A percentile compares a stretch with the other conserved stretches of the same genome.
These are phyloP conservation scores for Podaxis carcinomalis DNA, from an alignment of 768 basidiomycete genomes.

Conservation along the genomic window DNA sequence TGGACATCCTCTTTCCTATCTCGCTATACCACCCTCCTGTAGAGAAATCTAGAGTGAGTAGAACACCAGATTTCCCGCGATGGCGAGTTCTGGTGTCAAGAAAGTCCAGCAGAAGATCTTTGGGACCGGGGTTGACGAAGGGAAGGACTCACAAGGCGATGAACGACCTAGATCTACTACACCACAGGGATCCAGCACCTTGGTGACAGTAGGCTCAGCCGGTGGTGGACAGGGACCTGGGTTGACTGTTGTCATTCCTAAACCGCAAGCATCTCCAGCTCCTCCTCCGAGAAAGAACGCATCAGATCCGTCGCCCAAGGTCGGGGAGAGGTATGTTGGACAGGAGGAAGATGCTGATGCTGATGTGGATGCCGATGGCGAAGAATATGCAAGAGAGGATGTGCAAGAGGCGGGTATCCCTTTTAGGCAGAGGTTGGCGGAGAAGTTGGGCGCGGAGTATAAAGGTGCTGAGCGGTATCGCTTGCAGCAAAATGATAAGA, in stretches of 20 bases:
- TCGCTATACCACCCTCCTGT: too few species aligned
- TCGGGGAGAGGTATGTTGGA: background rate
- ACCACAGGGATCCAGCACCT: slow-evolving; percentile 8
- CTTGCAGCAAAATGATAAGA: slow-evolving; percentile 76
- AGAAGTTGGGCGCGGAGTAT: slow-evolving; percentile 66
- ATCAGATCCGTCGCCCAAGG: slow-evolving; percentile 29
- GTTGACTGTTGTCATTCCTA: slow-evolving; percentile 70
- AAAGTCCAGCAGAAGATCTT: slow-evolving; percentile 77
- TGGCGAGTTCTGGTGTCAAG: slow-evolving; percentile 44
- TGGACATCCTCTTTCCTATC: background rate
- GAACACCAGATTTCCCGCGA: slow-evolving; percentile 12
- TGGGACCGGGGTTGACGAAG: slow-evolving; percentile 29
- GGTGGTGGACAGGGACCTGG: slow-evolving; percentile 24
- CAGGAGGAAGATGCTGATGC: slow-evolving; percentile 10
- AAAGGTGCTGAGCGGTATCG: slow-evolving; percentile 80
- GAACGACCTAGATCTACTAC: background rate
- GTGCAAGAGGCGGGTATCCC: slow-evolving; percentile 18
- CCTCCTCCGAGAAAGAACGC: slow-evolving; percentile 44
- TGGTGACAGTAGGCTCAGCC: slow-evolving; percentile 5
- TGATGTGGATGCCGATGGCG: slow-evolving; percentile 14
- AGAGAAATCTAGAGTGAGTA: background rate
- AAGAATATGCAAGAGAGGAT: slow-evolving; percentile 13
- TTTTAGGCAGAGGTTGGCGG: slow-evolving; percentile 64
- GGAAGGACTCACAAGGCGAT: slow-evolving; percentile 13
- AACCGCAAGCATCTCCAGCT: slow-evolving; percentile 32